Evolutionary conservation across 1,284 basidiomycete species (phyloP).

Genomic region (Cutaneotrichosporon curvatum): DNA sequence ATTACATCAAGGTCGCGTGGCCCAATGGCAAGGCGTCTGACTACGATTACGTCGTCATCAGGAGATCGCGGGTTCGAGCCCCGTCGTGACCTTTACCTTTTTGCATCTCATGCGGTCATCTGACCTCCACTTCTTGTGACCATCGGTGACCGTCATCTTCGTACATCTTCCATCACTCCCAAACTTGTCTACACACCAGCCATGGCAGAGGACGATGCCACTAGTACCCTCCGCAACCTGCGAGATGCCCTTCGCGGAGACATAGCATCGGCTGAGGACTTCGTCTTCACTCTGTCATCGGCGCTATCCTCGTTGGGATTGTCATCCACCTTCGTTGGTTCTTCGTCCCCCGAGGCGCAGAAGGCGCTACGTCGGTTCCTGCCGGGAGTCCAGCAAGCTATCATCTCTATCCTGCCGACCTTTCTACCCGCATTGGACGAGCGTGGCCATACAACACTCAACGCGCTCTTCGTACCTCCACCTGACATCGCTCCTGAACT

Average conservation of each 20-base stretch:
- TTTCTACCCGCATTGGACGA: slow-evolving; percentile 61
- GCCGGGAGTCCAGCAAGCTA: slow-evolving; percentile 25
- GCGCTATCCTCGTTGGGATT: slow-evolving; percentile 8
- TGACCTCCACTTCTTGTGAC: background rate
- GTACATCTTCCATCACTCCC: too few relatives aligned
- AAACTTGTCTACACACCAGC: background rate
- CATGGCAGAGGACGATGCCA: slow-evolving; percentile 7
- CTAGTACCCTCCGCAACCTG: slow-evolving; percentile 20
- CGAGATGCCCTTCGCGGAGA: slow-evolving; percentile 27
- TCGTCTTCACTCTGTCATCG: slow-evolving; percentile 9
- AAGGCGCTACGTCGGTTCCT: slow-evolving; percentile 22
- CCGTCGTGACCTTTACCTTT: too few relatives aligned
- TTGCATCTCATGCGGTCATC: too few relatives aligned
- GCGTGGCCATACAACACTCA: slow-evolving; percentile 20
- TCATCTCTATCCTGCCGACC: slow-evolving; percentile 50
- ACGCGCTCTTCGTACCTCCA: slow-evolving; percentile 27
- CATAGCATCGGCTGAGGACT: slow-evolving; percentile 22
- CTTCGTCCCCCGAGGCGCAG: background rate
- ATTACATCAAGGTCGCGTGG: too few relatives aligned
- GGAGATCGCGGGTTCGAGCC: too few relatives aligned
- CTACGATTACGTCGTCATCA: too few relatives aligned
- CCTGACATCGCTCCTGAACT: too few relatives aligned
- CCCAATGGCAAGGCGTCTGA: too few relatives aligned
- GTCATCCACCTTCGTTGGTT: background rate
- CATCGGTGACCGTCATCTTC: background rate